These are phyloP conservation scores for Aspergillus nidulans DNA, from an alignment of 495 filamentous ascomycete species.

Conservation along the genomic window DNA sequence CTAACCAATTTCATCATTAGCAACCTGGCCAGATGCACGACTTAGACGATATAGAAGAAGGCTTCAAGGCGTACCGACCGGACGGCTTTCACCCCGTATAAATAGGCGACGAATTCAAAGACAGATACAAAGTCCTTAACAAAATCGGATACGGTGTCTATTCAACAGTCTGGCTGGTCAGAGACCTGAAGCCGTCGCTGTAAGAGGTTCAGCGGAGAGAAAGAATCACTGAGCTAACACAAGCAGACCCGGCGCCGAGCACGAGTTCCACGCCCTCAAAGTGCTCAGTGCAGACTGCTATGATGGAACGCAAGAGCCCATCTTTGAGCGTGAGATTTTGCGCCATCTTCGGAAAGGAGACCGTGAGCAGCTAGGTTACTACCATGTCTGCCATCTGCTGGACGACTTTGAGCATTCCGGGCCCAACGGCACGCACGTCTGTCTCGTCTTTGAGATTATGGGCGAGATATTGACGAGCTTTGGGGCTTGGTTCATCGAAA, in stretches of 20 bases:
- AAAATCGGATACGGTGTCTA: constrained; percentile 92
- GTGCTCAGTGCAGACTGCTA: constrained; percentile 31
- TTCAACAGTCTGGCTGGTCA: constrained; percentile 76
- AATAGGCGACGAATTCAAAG: constrained; percentile 79
- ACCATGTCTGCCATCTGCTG: constrained; percentile 26
- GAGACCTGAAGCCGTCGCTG: constrained; percentile 13
- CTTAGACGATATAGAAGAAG: too few species aligned
- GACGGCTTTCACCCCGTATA: constrained; percentile 81
- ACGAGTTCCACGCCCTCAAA: constrained; percentile 30
- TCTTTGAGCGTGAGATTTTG: constrained; percentile 25
- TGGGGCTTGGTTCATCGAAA: too few species aligned
- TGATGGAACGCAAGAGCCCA: constrained; percentile 16
- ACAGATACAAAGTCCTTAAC: constrained; percentile 77
- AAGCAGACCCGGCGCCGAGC: constrained; percentile 14
- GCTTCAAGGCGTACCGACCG: too few species aligned
- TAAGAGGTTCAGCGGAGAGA: too few species aligned
- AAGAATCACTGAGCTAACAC: constrained; percentile 5
- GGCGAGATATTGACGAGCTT: too few species aligned
- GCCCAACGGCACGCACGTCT: constrained; percentile 31
- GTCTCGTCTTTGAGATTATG: background rate
- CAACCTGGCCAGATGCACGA: too few species aligned
- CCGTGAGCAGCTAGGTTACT: constrained; percentile 19
- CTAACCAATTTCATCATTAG: too few species aligned
- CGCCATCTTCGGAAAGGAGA: too few species aligned
- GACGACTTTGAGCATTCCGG: constrained; percentile 31